Evolutionary conservation across 1,284 basidiomycete species (phyloP), one percentile per base, ranked within the genome.

Genomic region (Stygiomarasmius scandens): DNA sequence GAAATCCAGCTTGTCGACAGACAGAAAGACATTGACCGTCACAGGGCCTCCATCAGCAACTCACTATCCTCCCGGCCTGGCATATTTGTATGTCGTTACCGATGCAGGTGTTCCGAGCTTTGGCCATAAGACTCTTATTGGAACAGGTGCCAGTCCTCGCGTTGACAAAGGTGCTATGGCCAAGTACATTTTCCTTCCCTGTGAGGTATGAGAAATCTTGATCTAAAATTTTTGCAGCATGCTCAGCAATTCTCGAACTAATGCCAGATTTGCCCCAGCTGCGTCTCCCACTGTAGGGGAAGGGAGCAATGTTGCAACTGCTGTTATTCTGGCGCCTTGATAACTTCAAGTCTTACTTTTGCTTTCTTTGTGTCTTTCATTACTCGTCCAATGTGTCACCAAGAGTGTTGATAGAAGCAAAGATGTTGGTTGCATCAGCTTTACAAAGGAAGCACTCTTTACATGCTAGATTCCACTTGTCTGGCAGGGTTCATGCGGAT

Each of bases 11-110:
- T 54, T 71, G 1, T 64, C 63, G 11, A 6, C 43, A 23, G 72
- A 76, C 52, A 61, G 60, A 48, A 66, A 66, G 51, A 71, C 67
- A 9, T 63, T 82, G 27, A 71, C 66, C 0, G 65, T 80, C 32
- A 74, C 66, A 2, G 80, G 72, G 3, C 82, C 81, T 6, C 75
- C 79, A 1, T 66, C 72, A 51, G 72, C 65, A 11, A 67, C 68
- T 22, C 66, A 82, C 23, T 81, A 84, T 55, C 80, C 81, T 2
- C 79, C 82, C 34, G 85, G 85, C 4, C 83, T 82, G 5, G 85
- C 76, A 1, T 82, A 78, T 70, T 64, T 87, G 41, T 84, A 79
- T 62, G 67, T 85, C 29, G 76, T 85, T 11, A 77, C 77, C 4
- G 76, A 81, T 58, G 81, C 76, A 16, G 74, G 62, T 9, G 61